These are phyloP conservation scores for Kazachstania martiniae DNA, from an alignment of 805 yeast species.

Conservation along the genomic window DNA sequence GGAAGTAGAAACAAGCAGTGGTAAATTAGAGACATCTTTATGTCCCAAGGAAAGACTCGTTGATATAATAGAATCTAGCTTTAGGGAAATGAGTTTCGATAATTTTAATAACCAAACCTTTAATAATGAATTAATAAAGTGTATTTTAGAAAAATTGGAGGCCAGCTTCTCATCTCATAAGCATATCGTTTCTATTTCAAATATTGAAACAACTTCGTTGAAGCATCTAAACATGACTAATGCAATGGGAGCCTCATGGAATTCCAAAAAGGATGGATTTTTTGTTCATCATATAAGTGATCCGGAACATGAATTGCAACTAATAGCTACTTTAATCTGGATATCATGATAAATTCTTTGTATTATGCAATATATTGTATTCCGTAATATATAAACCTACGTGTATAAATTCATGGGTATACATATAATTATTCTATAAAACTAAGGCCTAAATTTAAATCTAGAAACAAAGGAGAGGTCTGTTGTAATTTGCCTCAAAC, in stretches of 20 bases:
- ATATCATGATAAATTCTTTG: constrained; percentile 15
- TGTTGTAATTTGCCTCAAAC: constrained; percentile 4
- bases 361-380: no score
- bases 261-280: constrained; percentile 43
- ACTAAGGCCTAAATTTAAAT: constrained; percentile 3
- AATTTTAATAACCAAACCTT: constrained; percentile 2
- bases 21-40: no score
- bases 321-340: constrained; percentile 28
- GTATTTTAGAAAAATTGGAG: constrained; percentile 29
- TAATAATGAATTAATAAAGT: constrained; percentile 22
- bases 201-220: constrained; percentile 22
- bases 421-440: constrained; percentile 1
- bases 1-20: no score
- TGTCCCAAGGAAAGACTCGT: no score
- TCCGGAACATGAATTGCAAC: constrained; percentile 7
- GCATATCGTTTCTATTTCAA: constrained; percentile 39
- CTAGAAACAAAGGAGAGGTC: constrained; percentile 7
- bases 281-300: constrained; percentile 27
- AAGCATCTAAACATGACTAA: no score
- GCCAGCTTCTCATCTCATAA: constrained; percentile 43
- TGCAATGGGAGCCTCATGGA: constrained; percentile 48
- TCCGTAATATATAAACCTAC: background rate
- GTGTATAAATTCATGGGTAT: background rate
- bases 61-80: constrained; percentile 9
- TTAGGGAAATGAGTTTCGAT: constrained; percentile 1